These are phyloP conservation scores for Iris macrosiphon DNA, from an alignment of 106 monocot species.

Conservation along the genomic window DNA sequence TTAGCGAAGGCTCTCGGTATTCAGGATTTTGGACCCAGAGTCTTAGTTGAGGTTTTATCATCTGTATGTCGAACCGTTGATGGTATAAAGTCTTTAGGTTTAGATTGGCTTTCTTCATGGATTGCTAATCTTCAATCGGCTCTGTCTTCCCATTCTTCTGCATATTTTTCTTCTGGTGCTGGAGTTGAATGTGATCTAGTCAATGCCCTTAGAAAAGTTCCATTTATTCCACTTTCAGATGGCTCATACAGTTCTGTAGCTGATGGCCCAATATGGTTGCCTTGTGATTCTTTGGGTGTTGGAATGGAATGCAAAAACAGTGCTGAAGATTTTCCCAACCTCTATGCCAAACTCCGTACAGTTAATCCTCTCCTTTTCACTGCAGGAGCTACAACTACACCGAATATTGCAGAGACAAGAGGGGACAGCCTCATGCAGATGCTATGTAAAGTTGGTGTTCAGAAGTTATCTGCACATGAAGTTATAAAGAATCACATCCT, in stretches of 20 bases:
- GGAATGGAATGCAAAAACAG: slow-evolving; percentile 38
- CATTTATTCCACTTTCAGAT: slow-evolving; percentile 86
- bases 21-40: slow-evolving; percentile 74
- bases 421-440: slow-evolving; percentile 33
- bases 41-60: slow-evolving; percentile 56
- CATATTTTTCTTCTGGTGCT: slow-evolving; percentile 19
- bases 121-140: slow-evolving; percentile 38
- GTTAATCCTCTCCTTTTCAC: slow-evolving; percentile 49
- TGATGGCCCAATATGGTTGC: slow-evolving; percentile 93
- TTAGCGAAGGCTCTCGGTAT: slow-evolving; percentile 71
- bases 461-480: slow-evolving; percentile 75
- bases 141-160: slow-evolving; percentile 29
- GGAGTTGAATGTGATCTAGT: slow-evolving; percentile 55
- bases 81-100: slow-evolving; percentile 39
- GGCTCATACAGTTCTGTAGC: slow-evolving; percentile 59
- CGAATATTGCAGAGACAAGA: slow-evolving; percentile 26
- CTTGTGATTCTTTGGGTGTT: slow-evolving; percentile 46
- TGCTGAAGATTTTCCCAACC: slow-evolving; percentile 44
- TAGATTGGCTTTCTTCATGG: slow-evolving; percentile 81
- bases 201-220: slow-evolving; percentile 45
- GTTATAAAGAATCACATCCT: slow-evolving; percentile 74
- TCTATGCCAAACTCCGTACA: slow-evolving; percentile 64
- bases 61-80: slow-evolving; percentile 40
- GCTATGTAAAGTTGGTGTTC: slow-evolving; percentile 71
- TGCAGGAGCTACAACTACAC: slow-evolving; percentile 19